Evolutionary conservation across 208 protist genomes (phyloP).

Genomic region (Trypanosoma mega): DNA sequence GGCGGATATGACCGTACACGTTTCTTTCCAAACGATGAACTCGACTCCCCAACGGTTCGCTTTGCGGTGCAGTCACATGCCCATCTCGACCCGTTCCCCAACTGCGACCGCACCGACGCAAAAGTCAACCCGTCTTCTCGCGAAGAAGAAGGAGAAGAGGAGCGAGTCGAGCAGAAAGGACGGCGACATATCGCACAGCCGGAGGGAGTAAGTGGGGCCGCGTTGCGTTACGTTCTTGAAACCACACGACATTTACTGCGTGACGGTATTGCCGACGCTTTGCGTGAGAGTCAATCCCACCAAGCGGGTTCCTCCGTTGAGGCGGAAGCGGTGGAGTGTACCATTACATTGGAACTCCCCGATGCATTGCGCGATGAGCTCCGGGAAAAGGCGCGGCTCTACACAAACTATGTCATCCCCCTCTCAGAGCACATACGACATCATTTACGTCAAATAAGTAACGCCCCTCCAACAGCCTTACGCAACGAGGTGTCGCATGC

Average conservation of each 20-base stretch:
- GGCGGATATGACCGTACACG: slow-evolving; percentile 27
- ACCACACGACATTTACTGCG: slow-evolving; percentile 48
- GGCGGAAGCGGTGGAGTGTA: slow-evolving; percentile 31
- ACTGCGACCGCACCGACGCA: not conserved
- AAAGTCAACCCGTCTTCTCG: not conserved
- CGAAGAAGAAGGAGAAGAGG: not conserved
- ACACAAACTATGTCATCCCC: slow-evolving; percentile 59
- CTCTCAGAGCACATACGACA: slow-evolving; percentile 49
- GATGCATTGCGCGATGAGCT: slow-evolving; percentile 52
- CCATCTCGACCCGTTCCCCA: slow-evolving; percentile 73
- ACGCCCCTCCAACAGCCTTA: too few relatives aligned
- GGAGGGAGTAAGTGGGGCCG: not conserved
- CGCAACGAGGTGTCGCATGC: too few relatives aligned
- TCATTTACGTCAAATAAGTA: too few relatives aligned
- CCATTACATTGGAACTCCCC: slow-evolving; percentile 48
- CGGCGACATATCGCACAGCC: slow-evolving; percentile 1
- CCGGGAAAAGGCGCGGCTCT: slow-evolving; percentile 65
- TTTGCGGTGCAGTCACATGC: slow-evolving; percentile 61
- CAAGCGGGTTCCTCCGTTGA: not conserved
- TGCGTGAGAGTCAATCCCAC: slow-evolving; percentile 49
- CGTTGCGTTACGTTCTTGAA: slow-evolving; percentile 64
- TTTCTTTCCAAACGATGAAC: slow-evolving; percentile 69
- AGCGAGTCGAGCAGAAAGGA: not conserved
- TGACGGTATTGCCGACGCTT: slow-evolving; percentile 33
- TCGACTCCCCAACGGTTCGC: slow-evolving; percentile 35